Base-by-base conservation (phyloP, 306 rosid genomes). In the Quercus dentata region DNA sequence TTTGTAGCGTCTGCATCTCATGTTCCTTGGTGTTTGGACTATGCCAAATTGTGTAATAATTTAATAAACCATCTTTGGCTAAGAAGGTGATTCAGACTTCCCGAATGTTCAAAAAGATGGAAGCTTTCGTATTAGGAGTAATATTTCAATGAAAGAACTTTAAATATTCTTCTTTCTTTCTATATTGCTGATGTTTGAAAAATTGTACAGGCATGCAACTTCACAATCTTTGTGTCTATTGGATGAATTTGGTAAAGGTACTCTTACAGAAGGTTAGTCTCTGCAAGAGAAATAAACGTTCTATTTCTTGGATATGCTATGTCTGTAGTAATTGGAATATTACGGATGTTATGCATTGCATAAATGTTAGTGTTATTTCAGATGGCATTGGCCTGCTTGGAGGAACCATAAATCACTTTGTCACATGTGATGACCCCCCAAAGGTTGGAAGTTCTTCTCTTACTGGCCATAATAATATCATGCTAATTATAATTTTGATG, bases 221-320 rank as follows among this genome's bases (percentile, higher is more conserved):
- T 83, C 97, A 64, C 84, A 80, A 74, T 95, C 99, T 69, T 28
- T 91, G 76, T 93, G 99, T 84, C 81, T 91, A 64, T 81, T 93
- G 78, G 99, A 95, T 85, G 99, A 95, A 87, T 95, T 93, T 85
- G 99, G 98, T 79, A 95, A 93, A 90, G 98, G 99, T 41, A 95
- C 97, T 75, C 99, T 93, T 68, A 93, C 94, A 52, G 99, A 92
- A 95, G 98, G 98, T 95, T 83, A 74, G 92, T 78, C 85, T 85
- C 85, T 75, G 78, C 72, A 56, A 31, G 59, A 56, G 71, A 51
- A 75, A 44, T 73, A 49, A 56, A 28, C 19, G 56, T 49, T 77
- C 65, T 77, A 62, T 71, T 6, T 74, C 65, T 73, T 81, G 30
- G 44, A 4, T 63, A 33, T 49, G 71, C 57, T 68, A 51, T 19